A percentile compares a stretch with the other conserved stretches of the same genome.
phyloP scores from a whole-genome alignment of 176 grass and related monocot species.

The Themeda triandra region DNA sequence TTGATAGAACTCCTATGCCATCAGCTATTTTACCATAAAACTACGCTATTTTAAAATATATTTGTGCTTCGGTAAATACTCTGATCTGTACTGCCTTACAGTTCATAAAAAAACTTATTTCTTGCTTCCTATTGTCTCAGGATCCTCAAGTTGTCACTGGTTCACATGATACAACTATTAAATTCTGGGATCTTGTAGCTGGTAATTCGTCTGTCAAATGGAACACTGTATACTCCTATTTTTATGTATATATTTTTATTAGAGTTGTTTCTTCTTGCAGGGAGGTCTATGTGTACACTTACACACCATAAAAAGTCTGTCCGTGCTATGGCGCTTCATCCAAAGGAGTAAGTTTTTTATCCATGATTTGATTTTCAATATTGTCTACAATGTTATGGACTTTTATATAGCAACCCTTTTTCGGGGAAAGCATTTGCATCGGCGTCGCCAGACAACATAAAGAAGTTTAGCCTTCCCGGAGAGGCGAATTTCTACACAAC shows the following conservation, averaged over 20 bases:
- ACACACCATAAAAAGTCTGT: constrained; percentile 99
- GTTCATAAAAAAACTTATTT: too few relatives aligned
- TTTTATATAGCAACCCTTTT: background rate
- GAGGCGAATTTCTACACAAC: constrained; percentile 96
- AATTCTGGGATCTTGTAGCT: too few relatives aligned
- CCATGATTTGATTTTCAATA: constrained; percentile 8
- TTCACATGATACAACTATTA: too few relatives aligned
- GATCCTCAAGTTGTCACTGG: too few relatives aligned
- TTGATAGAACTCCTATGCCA: too few relatives aligned
- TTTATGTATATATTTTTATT: background rate
- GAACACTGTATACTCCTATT: background rate
- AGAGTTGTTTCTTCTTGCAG: constrained; percentile 45
- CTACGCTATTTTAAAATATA: too few relatives aligned
- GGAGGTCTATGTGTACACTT: constrained; percentile 91
- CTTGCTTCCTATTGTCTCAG: too few relatives aligned
- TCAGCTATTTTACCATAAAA: too few relatives aligned
- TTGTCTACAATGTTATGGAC: constrained; percentile 1
- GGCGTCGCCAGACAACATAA: constrained; percentile 96
- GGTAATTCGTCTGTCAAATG: too few relatives aligned
- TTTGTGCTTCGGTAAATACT: too few relatives aligned
- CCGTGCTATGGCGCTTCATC: constrained; percentile 89
- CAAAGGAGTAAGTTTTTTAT: constrained; percentile 73
- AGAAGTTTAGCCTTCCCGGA: constrained; percentile 90
- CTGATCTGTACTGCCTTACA: too few relatives aligned
- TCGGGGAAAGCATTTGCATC: constrained; percentile 62